Base-by-base conservation (phyloP, 345 rosid species). In the Limnanthes douglasii region DNA sequence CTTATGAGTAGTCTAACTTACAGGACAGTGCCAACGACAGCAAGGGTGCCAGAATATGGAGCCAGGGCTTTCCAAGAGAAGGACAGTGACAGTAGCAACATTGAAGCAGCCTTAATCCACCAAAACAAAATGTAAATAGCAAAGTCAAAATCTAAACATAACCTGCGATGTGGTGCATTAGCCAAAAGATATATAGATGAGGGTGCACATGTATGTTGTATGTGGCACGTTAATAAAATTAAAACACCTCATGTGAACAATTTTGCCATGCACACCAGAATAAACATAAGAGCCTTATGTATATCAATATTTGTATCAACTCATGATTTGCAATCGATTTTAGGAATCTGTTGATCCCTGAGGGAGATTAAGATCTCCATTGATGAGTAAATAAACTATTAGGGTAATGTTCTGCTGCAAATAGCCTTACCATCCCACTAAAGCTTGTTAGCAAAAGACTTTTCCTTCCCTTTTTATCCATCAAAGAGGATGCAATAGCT, bases 391-490 rank as follows among this genome's bases (percentile, higher is more conserved):
- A n/a, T n/a, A n/a, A n/a, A n/a, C n/a, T n/a, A n/a, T n/a, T n/a
- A n/a, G n/a, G n/a, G n/a, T n/a, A n/a, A n/a, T n/a, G n/a, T n/a
- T n/a, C n/a, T n/a, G n/a, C n/a, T 3, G 30, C 8, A 3, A 28
- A 28, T 2, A 28, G 21, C 8, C 20, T 12, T 69, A 90, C 98
- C 97, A 86, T 90, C 69, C 96, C 96, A 18, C 68, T 39, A 60
- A 90, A 90, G 66, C 99, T 90, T 45, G 61, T 80, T 16, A 85
- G 62, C 39, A 90, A 56, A 37, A 90, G 94, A 64, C 93, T 80
- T 56, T 80, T 90, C 52, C 99, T 71, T 62, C 99, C 99, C 67
- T 78, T 78, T 51, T 48, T 75, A 71, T 90, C 99, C 99, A 90
- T 90, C 60, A 90, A 70, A 18, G 93, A 90, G 21, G 99, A 90